A percentile compares a stretch with the other conserved stretches of the same genome.
Conservation (phyloP, 192 early-diverging fungal genomes). For the Podila horticola region DNA sequence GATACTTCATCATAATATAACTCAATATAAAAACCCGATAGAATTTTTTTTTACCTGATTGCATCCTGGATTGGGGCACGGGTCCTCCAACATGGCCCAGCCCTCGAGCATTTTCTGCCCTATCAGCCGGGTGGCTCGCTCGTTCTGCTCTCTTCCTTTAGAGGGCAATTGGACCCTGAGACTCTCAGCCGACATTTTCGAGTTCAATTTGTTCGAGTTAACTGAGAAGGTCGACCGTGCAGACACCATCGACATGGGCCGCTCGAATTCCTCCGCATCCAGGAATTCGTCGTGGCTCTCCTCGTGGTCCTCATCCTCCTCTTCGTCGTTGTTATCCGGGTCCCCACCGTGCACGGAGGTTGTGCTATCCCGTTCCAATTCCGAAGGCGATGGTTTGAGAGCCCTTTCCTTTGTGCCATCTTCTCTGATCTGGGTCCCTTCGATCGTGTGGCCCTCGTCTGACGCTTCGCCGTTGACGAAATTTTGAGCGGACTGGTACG, state of each 20-base stretch:
- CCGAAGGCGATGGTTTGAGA: not conserved
- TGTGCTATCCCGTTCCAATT: not conserved
- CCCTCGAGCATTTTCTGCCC: constrained; percentile 42
- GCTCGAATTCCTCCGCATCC: constrained; percentile 21
- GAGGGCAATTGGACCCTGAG: not conserved
- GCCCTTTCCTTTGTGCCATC: not conserved
- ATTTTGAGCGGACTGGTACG: not conserved
- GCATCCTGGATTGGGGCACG: constrained; percentile 35
- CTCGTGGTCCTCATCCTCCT: not conserved
- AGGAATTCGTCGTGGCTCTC: constrained; percentile 44
- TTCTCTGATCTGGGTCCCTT: not conserved
- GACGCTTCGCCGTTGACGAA: not conserved
- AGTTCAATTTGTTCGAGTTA: not conserved
- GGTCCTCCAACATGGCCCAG: constrained; percentile 42
- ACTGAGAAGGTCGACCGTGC: not conserved
- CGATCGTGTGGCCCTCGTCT: not conserved
- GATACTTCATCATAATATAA: constrained; percentile 1
- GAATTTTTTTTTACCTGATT: constrained; percentile 20
- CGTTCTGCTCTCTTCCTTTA: constrained; percentile 6
- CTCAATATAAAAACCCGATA: not conserved
- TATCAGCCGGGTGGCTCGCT: constrained; percentile 21
- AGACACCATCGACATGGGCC: not conserved
- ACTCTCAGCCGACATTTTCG: not conserved
- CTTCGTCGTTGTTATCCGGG: not conserved
- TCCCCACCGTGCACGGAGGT: no score